Base-by-base conservation (phyloP, 2,329 filamentous ascomycete genomes). In the Cercospora janseana region DNA sequence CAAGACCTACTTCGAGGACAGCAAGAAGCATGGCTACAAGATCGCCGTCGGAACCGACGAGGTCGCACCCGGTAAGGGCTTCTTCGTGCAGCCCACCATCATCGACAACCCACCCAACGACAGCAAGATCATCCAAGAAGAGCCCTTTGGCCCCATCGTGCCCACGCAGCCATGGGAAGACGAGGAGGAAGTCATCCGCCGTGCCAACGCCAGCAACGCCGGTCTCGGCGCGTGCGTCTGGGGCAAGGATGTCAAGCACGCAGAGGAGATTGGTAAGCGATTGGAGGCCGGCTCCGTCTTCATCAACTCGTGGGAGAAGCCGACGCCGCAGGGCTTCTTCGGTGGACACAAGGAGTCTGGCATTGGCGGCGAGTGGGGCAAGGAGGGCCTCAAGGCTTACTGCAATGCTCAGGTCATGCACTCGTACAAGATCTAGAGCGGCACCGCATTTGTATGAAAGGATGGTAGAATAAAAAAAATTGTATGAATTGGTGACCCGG, bases 311-410 rank as follows among this genome's bases (percentile, higher is more conserved):
- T 75, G 66, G 52, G 71, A 75, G 63, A 73, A 74, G 63, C 69
- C 70, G 0, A 73, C 70, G 3, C 72, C 75, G 0, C 66, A 72
- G 57, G 75, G 74, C 4, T 65, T 70, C 58, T 91, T 91, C 60
- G 85, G 86, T 46, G 88, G 89, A 0, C 88, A 80, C 76, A 92
- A 91, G 72, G 80, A 89, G 72, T 48, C 31, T 50, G 62, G 61
- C 34, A 64, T 64, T 40, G 62, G 61, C 42, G 61, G 88, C 55
- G 88, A 94, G 69, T 75, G 72, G 72, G 71, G 71, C 6, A 65
- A 64, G 21, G 63, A 68, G 26, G 73, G 74, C 42, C 60, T 75
- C 47, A 66, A 75, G 52, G 68, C 72, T 4, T 75, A 73, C 61
- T 72, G 69, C 66, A 76, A 76, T 57, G 67, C 72, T 12, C 73